Percentiles rank a stretch among this genome's conserved stretches.
Evolutionary conservation across 306 rosid species (phyloP).

Genomic region (Vigna mungo): DNA sequence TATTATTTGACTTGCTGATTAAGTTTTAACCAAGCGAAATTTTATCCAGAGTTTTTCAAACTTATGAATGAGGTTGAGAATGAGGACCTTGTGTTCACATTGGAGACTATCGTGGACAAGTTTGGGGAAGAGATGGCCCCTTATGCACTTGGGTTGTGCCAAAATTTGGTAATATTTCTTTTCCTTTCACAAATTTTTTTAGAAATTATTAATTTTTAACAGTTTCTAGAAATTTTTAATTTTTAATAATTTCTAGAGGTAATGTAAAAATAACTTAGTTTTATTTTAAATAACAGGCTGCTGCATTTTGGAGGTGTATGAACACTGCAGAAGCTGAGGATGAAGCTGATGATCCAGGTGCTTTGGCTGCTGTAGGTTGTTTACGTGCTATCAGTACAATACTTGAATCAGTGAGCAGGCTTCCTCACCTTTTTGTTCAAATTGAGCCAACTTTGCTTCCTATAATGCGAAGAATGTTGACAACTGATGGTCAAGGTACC

Average conservation of each 20-base stretch:
- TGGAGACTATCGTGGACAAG: constrained; percentile 98
- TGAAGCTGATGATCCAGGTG: constrained; percentile 91
- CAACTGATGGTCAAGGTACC: constrained; percentile 93
- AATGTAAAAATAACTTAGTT: background rate
- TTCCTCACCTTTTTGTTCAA: constrained; percentile 81
- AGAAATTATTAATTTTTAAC: background rate
- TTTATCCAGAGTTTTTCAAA: constrained; percentile 82
- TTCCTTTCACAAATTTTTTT: background rate
- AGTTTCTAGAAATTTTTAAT: background rate
- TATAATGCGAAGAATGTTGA: constrained; percentile 89
- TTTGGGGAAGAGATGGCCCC: constrained; percentile 99
- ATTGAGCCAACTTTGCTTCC: constrained; percentile 93
- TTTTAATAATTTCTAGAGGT: constrained; percentile 11
- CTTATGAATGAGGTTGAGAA: constrained; percentile 98
- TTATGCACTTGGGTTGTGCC: constrained; percentile 94
- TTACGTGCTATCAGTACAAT: constrained; percentile 95
- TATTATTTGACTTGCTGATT: constrained; percentile 38
- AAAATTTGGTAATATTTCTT: constrained; percentile 73
- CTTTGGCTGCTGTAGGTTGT: constrained; percentile 96
- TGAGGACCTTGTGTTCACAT: constrained; percentile 94
- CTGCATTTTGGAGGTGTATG: constrained; percentile 98
- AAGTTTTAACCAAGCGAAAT: constrained; percentile 8
- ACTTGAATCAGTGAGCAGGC: constrained; percentile 97
- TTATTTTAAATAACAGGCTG: constrained; percentile 57
- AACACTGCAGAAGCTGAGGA: constrained; percentile 88